Evolutionary conservation across 2,329 filamentous ascomycete genomes (phyloP), one percentile per base, ranked within the genome.

Genomic region (Penicillium griseofulvum): DNA sequence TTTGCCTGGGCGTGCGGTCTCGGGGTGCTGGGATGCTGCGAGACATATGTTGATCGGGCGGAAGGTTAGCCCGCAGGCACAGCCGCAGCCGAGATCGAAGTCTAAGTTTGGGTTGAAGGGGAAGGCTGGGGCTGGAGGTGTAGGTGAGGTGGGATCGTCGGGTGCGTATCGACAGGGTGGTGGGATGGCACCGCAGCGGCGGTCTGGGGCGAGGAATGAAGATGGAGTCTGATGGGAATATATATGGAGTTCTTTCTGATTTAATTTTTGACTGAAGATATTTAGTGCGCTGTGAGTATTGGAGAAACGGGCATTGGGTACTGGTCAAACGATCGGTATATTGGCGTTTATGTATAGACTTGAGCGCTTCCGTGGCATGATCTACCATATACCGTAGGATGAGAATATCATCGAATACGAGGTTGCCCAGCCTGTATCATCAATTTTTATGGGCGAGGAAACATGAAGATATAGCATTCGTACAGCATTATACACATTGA

Each of bases 1-100:
- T 24, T 51, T 77, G 4, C 76, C 75, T 1, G 58, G 65, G 9
- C 68, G 64, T 7, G 50, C 68, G 14, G 56, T 56, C 1, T 60
- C 47, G 22, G 54, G 57, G 28, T 66, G 64, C 52, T 39, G 70
- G 24, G 46, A 43, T 5, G 43, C 48, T n/a, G 57, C 42, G 4
- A 46, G 31, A 24, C 49, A 49, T 2, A 52, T 63, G 42, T 10
- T 65, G 34, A 14, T n/a, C 0, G 37, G 44, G 5, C 24, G 34
- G 28, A 42, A 37, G 16, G 22, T n/a, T 44, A n/a, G 0, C 8
- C 11, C 19, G 19, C 47, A 33, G 28, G 17, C 19, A 7, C 31
- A 1, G 16, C 10, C 28, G 19, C 47, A 42, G 28, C 28, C 11
- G 11, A 42, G 38, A 17, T 44, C 22, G 22, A 54, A 34, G 31